phyloP scores from a whole-genome alignment of 139 green algal species.

The Astrephomene gubernaculifera region DNA sequence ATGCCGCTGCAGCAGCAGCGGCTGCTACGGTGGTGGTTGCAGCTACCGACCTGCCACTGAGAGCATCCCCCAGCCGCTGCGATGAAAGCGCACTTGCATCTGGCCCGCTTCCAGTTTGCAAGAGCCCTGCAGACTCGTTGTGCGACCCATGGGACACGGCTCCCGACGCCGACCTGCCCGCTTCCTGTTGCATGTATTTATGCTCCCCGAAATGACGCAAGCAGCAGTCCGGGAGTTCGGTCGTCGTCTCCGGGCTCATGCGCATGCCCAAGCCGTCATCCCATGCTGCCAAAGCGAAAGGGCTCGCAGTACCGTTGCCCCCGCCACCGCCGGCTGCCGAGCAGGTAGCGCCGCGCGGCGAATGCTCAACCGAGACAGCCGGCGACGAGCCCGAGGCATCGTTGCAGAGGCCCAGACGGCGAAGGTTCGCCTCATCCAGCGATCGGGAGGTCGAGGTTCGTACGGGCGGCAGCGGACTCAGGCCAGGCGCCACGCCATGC shows the following conservation, averaged over 20 bases:
- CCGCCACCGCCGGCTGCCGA: not conserved
- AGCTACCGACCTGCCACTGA: not conserved
- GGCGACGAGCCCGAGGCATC: not conserved
- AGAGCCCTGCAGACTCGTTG: not conserved
- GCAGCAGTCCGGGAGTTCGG: not conserved
- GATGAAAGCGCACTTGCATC: not conserved
- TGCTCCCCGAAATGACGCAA: not conserved
- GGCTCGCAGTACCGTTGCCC: no score
- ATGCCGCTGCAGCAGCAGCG: not conserved
- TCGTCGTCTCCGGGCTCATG: not conserved
- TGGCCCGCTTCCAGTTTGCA: not conserved
- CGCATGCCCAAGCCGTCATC: not conserved
- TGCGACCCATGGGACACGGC: not conserved
- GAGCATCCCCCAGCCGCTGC: not conserved
- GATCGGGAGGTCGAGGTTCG: constrained; percentile 2
- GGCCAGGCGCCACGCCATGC: not conserved
- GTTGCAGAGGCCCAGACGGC: not conserved
- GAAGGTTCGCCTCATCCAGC: constrained; percentile 5
- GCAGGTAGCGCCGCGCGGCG: not conserved
- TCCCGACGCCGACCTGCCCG: not conserved
- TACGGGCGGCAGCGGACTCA: not conserved
- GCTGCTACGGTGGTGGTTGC: not conserved
- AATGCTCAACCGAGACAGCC: not conserved
- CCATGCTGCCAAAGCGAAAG: not conserved
- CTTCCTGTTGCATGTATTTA: not conserved